Base-by-base conservation (phyloP, 306 rosid genomes). In the Inga laurina region DNA sequence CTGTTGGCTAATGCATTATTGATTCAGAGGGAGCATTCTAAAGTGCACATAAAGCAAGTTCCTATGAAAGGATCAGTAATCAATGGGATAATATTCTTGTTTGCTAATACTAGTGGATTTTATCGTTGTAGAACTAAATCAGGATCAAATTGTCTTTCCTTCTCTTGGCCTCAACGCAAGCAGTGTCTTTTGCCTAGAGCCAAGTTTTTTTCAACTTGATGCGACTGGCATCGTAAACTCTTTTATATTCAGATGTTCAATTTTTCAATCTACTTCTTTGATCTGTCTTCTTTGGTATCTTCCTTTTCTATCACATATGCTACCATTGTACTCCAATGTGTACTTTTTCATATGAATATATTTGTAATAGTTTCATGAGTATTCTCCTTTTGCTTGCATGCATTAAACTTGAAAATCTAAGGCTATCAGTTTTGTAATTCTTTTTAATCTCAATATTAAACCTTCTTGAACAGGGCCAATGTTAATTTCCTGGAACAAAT, bases 401-500 rank as follows among this genome's bases (percentile, higher is more conserved):
- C 62, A 57, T 68, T 13, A 37, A 75, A 21, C 52, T 72, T 81
- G 51, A 72, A 72, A 83, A 83, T 57, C 75, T 85, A 71, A 77
- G 37, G 57, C 75, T 68, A 66, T 51, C 54, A 54, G 77, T 81
- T 45, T 71, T 83, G 30, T 34, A 82, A 52, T 66, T 82, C 68
- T 81, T 76, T 85, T 81, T 46, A 46, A 46, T 72, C 59, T 46
- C 59, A 46, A 76, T 79, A 52, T 74, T 77, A 34, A 43, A 80
- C 72, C 49, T 82, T 84, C 59, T 87, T 80, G 46, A 64, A 84
- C 77, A 94, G 98, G 94, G 82, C 89, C 90, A 65, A 30, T 86
- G 89, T 88, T 89, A 72, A 89, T 93, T 89, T 87, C 92, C 70
- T 94, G 92, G 97, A 87, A 89, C 64, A 90, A 93, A 81, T 83